Base-by-base conservation (phyloP, 2,329 filamentous ascomycete genomes). In the Calonectria hawksworthii region DNA sequence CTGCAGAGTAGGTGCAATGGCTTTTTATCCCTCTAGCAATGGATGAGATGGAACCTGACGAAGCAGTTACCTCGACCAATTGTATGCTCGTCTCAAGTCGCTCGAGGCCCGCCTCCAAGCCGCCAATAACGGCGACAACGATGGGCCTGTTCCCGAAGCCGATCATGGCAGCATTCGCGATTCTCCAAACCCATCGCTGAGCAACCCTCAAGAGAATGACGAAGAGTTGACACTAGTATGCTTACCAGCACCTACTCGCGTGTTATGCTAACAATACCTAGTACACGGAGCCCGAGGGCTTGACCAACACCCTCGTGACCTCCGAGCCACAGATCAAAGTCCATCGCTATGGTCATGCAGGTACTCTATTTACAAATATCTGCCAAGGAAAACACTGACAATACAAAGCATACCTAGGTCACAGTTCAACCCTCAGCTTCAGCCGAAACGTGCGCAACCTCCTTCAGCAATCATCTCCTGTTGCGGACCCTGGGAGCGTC, bases 241-340 rank as follows among this genome's bases (percentile, higher is more conserved):
- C 38, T 4, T 41, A 28, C 47, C 30, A 64, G 14, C n/a, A 21
- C 14, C 14, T 21, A 23, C n/a, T 8, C 16, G 21, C 18, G 16
- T 2, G 18, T 8, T 7, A 7, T 21, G 34, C 36, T 47, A 13
- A 34, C 18, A 28, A 30, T 47, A 11, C 21, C 36, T 18, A 59
- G 36, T 23, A 34, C 38, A 34, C 44, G 3, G 76, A 56, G 4
- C 50, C 68, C 3, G 74, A 72, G 23, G 38, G 64, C 21, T 36
- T 78, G 11, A 78, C 73, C 16, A 78, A 78, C n/a, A 70, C 76
- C 5, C 32, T 78, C 7, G 77, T 78, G 0, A 64, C 75, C 8
- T 78, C 75, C 3, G 77, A 77, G 9, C 76, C 77, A 9, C 77
- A 78, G 14, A 77, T 78, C 5, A 78, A 78, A 36, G 73, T 78